Evolutionary conservation across 164 flowering plant genomes (phyloP).

Genomic region (Vitis rupestris): DNA sequence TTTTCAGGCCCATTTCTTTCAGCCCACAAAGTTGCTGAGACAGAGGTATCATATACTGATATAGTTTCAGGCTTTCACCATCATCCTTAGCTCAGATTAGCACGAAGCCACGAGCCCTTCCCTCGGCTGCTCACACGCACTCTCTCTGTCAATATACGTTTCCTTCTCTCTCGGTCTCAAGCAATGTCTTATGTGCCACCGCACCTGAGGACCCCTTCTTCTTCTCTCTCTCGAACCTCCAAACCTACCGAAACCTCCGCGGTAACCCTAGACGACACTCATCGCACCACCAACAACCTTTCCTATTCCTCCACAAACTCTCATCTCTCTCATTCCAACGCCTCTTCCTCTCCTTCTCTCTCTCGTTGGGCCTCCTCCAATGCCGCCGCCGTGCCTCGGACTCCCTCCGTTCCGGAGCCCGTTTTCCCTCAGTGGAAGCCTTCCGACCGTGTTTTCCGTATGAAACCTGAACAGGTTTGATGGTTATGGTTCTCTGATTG

Average conservation of each 20-base stretch:
- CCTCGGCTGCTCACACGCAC: too few relatives aligned
- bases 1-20: too few relatives aligned
- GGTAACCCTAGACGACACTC: conserved; percentile 13
- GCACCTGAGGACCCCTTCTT: conserved; percentile 30
- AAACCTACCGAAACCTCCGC: conserved; percentile 4
- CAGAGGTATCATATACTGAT: too few relatives aligned
- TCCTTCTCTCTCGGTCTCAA: background rate
- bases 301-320: conserved; percentile 4
- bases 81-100: too few relatives aligned
- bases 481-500: conserved; percentile 23
- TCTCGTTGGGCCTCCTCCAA: conserved; percentile 1
- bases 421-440: conserved; percentile 42
- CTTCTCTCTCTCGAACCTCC: too few relatives aligned
- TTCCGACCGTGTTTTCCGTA: background rate
- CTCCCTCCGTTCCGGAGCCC: conserved; percentile 24
- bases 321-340: conserved; percentile 3
- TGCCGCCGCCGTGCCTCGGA: conserved; percentile 24
- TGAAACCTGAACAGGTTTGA: conserved; percentile 12
- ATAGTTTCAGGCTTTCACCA: too few relatives aligned
- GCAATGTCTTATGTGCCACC: conserved; percentile 49
- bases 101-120: too few relatives aligned
- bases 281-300: background rate
- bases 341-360: conserved; percentile 7
- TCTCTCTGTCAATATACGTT: too few relatives aligned
- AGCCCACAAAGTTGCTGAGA: too few relatives aligned